These are phyloP conservation scores for Plicaturopsis crispa DNA, from an alignment of 768 basidiomycete genomes.

Conservation along the genomic window DNA sequence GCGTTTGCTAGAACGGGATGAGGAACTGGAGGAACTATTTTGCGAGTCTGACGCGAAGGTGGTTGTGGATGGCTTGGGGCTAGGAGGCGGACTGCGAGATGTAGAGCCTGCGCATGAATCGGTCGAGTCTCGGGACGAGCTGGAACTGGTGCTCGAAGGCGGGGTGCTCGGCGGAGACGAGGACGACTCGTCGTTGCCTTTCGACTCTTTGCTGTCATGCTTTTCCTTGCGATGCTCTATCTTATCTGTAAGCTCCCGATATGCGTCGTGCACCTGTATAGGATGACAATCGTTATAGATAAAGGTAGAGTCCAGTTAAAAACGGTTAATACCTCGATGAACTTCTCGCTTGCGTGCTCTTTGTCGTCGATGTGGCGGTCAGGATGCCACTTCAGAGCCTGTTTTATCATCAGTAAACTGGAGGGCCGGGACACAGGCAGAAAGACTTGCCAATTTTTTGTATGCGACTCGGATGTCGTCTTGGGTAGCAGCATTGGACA, in stretches of 20 bases:
- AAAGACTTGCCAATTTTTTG: conserved; percentile 44
- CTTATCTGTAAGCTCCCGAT: conserved; percentile 46
- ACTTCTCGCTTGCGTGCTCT: conserved; percentile 44
- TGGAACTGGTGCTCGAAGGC: conserved; percentile 20
- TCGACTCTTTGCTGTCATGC: too few species aligned
- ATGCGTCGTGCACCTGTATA: conserved; percentile 46
- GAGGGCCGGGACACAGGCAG: conserved; percentile 13
- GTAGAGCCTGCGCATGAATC: conserved; percentile 12
- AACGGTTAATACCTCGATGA: conserved; percentile 43
- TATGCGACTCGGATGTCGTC: conserved; percentile 55
- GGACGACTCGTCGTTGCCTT: too few species aligned
- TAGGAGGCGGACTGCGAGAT: conserved; percentile 9
- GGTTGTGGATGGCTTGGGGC: conserved; percentile 11
- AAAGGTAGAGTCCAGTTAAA: too few species aligned
- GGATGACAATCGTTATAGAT: conserved; percentile 5
- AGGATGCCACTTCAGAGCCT: conserved; percentile 65
- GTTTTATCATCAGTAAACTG: conserved; percentile 12
- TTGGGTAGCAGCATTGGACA: conserved; percentile 35
- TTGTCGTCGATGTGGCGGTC: conserved; percentile 50
- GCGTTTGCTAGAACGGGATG: too few species aligned
- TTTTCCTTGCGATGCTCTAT: too few species aligned
- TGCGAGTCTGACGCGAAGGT: too few species aligned
- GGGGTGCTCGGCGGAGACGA: too few species aligned
- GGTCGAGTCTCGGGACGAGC: conserved; percentile 16
- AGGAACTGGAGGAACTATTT: too few species aligned